Percentiles rank a stretch among this genome's conserved stretches.
These are phyloP conservation scores for Lactarius psammicola DNA, from an alignment of 768 basidiomycete genomes.

Conservation along the genomic window DNA sequence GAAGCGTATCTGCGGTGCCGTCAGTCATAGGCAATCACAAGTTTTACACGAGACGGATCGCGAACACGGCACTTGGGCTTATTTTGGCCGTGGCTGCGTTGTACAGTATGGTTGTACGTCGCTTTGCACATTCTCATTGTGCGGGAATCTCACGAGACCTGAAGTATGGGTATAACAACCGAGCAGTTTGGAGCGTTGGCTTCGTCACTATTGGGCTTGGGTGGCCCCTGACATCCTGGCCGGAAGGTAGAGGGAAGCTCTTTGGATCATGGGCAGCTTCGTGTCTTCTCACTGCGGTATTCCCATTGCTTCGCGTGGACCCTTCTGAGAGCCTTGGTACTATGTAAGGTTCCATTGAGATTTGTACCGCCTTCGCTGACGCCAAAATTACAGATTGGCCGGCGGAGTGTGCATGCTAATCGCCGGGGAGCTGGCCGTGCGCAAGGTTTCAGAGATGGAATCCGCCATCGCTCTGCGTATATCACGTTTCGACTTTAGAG, in stretches of 20 bases:
- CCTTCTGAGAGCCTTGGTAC: conserved; percentile 58
- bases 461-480: not conserved
- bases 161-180: conserved; percentile 68
- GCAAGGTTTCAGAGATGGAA: conserved; percentile 9
- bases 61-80: conserved; percentile 32
- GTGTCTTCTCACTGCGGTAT: conserved; percentile 58
- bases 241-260: conserved; percentile 34
- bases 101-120: conserved; percentile 71
- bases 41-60: conserved; percentile 2
- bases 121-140: not conserved
- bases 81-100: conserved; percentile 45
- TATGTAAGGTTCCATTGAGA: conserved; percentile 50
- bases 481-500: not conserved
- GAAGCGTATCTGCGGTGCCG: conserved; percentile 3
- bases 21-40: not conserved
- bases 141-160: conserved; percentile 3
- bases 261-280: conserved; percentile 45
- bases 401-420: conserved; percentile 50
- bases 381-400: conserved; percentile 14
- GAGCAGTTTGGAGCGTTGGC: conserved; percentile 70
- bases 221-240: conserved; percentile 65
- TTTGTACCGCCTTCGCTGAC: not conserved
- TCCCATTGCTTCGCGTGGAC: conserved; percentile 71
- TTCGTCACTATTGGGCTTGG: conserved; percentile 55
- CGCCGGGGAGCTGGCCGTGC: conserved; percentile 18